phyloP scores from a whole-genome alignment of 2,329 filamentous ascomycete genomes.

The Cytospora leucostoma region DNA sequence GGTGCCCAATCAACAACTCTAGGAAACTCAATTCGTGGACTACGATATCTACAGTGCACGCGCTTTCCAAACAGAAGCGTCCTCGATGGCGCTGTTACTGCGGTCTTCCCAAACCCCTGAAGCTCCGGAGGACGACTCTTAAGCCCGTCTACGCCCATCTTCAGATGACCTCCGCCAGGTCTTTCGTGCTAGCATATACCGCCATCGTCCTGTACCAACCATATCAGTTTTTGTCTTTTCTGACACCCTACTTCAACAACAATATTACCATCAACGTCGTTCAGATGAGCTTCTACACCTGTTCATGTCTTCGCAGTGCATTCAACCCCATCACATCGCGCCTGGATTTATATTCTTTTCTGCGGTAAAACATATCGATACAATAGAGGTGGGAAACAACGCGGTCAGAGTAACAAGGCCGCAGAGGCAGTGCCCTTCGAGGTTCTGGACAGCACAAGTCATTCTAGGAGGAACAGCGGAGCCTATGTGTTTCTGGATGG shows the following conservation, averaged over 20 bases:
- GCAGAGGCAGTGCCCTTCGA: neutral
- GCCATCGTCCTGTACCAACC: neutral
- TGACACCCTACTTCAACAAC: neutral
- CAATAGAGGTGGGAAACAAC: neutral
- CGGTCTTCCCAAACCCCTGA: neutral
- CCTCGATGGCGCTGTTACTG: neutral
- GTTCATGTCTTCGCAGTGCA: neutral
- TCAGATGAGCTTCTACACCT: neutral
- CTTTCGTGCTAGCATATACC: neutral
- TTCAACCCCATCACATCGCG: neutral
- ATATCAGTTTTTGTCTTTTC: neutral
- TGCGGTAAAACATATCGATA: neutral
- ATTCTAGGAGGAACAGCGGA: neutral
- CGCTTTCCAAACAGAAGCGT: neutral
- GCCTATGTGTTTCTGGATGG: neutral
- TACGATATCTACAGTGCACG: neutral
- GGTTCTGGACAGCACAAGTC: neutral
- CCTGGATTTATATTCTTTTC: neutral
- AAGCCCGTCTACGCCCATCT: neutral
- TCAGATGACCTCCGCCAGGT: neutral
- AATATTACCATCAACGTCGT: neutral
- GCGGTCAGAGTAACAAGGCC: neutral
- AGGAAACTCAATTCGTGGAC: conserved; percentile 14
- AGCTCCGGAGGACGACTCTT: neutral
- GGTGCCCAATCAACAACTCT: conserved; percentile 42